Conservation (phyloP, 2,329 filamentous ascomycete genomes). For the Colletotrichum cuscutae region DNA sequence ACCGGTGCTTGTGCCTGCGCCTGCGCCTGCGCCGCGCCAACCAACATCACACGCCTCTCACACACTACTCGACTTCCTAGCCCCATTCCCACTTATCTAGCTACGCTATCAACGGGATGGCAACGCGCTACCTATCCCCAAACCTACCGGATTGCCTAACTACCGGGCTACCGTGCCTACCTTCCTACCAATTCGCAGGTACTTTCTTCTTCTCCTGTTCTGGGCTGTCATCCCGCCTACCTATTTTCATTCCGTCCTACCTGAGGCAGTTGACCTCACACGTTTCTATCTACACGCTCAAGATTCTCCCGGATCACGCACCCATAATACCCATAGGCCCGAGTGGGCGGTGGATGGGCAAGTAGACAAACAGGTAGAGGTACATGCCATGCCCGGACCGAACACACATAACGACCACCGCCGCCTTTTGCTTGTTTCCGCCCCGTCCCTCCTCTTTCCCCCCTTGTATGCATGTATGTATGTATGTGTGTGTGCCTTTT, state of each 20-base stretch:
- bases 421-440: not conserved
- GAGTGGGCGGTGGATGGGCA: not conserved
- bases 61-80: not conserved
- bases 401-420: not conserved
- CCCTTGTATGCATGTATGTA: not conserved
- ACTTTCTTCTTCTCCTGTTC: not conserved
- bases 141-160: constrained; percentile 9
- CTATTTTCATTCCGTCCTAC: not conserved
- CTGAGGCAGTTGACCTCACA: not conserved
- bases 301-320: not conserved
- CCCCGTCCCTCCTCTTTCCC: not conserved
- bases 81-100: constrained; percentile 11
- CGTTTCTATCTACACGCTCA: not conserved
- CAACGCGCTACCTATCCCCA: constrained; percentile 11
- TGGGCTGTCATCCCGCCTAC: not conserved
- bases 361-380: constrained; percentile 1
- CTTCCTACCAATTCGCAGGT: not conserved
- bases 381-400: not conserved
- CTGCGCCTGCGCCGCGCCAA: not conserved
- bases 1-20: not conserved
- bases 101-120: constrained; percentile 29
- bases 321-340: constrained; percentile 17
- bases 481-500: not conserved
- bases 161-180: constrained; percentile 8
- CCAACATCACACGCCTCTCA: not conserved